Evolutionary conservation across 2,329 filamentous ascomycete species (phyloP), one percentile per base, ranked within the genome.

Genomic region (Fusarium succisae): DNA sequence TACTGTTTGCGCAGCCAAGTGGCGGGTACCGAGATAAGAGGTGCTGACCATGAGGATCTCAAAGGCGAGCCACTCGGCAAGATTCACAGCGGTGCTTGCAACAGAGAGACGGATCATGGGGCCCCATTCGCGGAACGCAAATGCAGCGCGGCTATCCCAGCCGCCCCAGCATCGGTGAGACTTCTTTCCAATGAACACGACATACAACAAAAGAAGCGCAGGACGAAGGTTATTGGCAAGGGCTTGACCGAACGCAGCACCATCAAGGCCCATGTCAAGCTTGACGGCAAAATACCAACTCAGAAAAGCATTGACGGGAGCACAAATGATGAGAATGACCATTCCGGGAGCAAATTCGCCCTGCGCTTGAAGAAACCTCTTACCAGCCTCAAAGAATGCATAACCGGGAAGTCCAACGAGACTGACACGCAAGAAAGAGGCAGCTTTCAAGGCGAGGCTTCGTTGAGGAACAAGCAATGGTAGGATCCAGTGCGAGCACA

Each of bases 361-460:
- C 69, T 89, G 88, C 0, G 88, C 86, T 74, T 89, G 87, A 10
- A 88, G 83, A 68, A 88, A 89, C 7, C 87, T 82, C 78, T 89
- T 90, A 10, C 86, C 84, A 1, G 86, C 86, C 69, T 89, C 88
- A 54, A 89, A 90, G 24, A 83, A 83, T 4, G 86, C 87, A 63
- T 88, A 90, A 8, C 87, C 87, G 1, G 87, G 87, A 5, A 87
- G 80, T 2, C 87, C 86, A 15, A 87, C 78, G 5, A 89, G 80
- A 56, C 86, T 84, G 35, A 87, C 82, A 11, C 83, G 81, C 51
- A 89, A 75, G 69, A 88, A 90, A 81, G 79, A 22, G 78, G 83
- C 87, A 1, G 87, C 88, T 70, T 86, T 83, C 43, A 84, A 77
- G 8, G 87, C 86, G 15, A 89, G 77, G 28, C 84, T 80, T 28